Evolutionary conservation across 192 early-diverging fungal species (phyloP).

Genomic region (Spizellomyces sp.): DNA sequence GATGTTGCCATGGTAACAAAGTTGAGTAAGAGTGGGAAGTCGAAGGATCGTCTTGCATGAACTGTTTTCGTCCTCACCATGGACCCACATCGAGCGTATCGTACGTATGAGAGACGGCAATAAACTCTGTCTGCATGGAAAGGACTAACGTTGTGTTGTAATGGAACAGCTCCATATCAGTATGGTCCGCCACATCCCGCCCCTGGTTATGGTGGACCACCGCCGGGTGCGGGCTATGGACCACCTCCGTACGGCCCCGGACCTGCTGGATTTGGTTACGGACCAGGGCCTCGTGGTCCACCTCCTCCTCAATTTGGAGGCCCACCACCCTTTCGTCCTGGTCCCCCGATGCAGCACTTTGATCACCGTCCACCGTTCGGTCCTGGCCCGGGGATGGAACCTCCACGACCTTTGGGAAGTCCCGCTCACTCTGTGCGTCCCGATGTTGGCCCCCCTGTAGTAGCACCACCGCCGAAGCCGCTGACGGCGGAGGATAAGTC

Average conservation of each 20-base stretch:
- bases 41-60: too few relatives aligned
- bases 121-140: too few relatives aligned
- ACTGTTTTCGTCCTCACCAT: too few relatives aligned
- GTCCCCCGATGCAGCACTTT: slow-evolving; percentile 7
- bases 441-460: not conserved
- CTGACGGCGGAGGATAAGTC: slow-evolving; percentile 57
- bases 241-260: not conserved
- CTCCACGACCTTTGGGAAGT: not conserved
- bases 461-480: slow-evolving; percentile 1
- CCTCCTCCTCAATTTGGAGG: slow-evolving; percentile 8
- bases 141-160: too few relatives aligned
- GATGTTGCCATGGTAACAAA: too few relatives aligned
- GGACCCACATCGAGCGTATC: too few relatives aligned
- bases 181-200: too few relatives aligned
- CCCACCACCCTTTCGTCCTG: slow-evolving; percentile 1
- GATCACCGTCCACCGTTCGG: slow-evolving; percentile 12
- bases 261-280: not conserved
- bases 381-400: not conserved
- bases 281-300: slow-evolving; percentile 3
- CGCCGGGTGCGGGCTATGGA: slow-evolving; percentile 9
- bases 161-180: too few relatives aligned
- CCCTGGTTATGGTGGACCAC: not conserved
- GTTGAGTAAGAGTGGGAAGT: too few relatives aligned
- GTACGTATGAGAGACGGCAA: too few relatives aligned
- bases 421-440: not conserved